Percentiles rank a stretch among this genome's conserved stretches.
These are phyloP conservation scores for Bisporella sp. DNA, from an alignment of 2,329 filamentous ascomycete species.

Conservation along the genomic window DNA sequence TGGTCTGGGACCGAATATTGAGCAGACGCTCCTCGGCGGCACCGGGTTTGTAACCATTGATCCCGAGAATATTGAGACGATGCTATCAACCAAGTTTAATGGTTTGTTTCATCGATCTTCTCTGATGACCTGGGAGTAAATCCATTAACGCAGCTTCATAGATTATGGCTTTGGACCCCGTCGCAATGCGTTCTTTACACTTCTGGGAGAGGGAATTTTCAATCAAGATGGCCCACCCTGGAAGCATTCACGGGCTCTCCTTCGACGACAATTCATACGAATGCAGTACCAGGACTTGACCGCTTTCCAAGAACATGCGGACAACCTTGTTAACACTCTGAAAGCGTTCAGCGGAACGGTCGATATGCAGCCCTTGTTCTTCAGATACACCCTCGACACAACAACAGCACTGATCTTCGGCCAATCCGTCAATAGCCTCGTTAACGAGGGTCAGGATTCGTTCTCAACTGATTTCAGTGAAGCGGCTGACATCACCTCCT, in stretches of 20 bases:
- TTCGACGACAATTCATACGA: slow-evolving; percentile 32
- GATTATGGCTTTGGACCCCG: slow-evolving; percentile 31
- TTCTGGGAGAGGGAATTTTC: slow-evolving; percentile 20
- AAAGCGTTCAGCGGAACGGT: slow-evolving; percentile 44
- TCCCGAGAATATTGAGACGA: slow-evolving; percentile 27
- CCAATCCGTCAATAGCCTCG: slow-evolving; percentile 6
- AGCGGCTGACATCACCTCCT: background rate
- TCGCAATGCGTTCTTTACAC: slow-evolving; percentile 25
- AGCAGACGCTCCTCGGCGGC: background rate
- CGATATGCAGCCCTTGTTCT: slow-evolving; percentile 55
- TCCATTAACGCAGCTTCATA: background rate
- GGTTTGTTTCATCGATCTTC: background rate
- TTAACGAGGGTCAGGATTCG: background rate
- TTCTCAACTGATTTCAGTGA: background rate
- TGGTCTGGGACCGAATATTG: background rate
- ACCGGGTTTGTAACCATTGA: slow-evolving; percentile 26
- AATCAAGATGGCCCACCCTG: slow-evolving; percentile 13
- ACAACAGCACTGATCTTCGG: slow-evolving; percentile 9
- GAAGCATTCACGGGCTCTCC: slow-evolving; percentile 33
- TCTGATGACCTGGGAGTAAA: background rate
- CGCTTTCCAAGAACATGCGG: slow-evolving; percentile 53
- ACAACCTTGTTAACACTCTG: slow-evolving; percentile 47
- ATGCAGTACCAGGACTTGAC: slow-evolving; percentile 37
- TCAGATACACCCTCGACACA: slow-evolving; percentile 57
- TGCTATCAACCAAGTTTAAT: slow-evolving; percentile 21